A percentile compares a stretch with the other conserved stretches of the same genome.
Conservation (phyloP, 805 yeast species). For the Metschnikowia kofuensis region DNA sequence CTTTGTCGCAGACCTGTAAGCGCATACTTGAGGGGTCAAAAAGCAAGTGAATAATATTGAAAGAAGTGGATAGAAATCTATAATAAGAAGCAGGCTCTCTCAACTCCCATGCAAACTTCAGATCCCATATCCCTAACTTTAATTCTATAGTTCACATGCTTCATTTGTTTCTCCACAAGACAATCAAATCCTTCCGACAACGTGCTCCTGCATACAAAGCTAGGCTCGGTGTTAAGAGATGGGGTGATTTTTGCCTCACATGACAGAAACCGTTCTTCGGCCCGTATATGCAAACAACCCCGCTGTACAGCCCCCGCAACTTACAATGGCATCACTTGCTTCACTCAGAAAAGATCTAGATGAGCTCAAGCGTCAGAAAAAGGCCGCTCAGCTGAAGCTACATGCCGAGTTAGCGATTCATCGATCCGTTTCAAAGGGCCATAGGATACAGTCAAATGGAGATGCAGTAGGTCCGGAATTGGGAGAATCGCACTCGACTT, state of each 20-base stretch:
- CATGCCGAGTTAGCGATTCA: conserved; percentile 5
- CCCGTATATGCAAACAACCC: background rate
- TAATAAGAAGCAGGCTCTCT: too few relatives aligned
- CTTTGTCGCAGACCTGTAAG: background rate
- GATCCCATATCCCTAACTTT: too few relatives aligned
- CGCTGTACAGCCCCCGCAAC: too few relatives aligned
- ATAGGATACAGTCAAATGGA: background rate
- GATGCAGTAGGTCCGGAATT: background rate
- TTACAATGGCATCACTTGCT: background rate
- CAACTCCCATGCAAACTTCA: too few relatives aligned
- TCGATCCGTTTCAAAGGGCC: background rate
- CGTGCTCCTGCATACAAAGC: background rate
- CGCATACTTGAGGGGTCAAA: background rate
- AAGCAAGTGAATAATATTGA: background rate
- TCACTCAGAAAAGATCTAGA: conserved; percentile 6
- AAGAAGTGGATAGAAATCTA: too few relatives aligned
- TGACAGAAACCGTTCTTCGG: background rate
- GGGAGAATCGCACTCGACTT: background rate
- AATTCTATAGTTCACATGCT: too few relatives aligned
- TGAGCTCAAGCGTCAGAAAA: conserved; percentile 4
- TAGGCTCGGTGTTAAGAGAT: conserved; percentile 1
- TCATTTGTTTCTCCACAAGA: too few relatives aligned
- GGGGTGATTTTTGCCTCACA: background rate
- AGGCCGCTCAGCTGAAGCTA: conserved; percentile 7
- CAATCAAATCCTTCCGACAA: too few relatives aligned